Conservation (phyloP, 2,329 filamentous ascomycete genomes). For the Emmonsiellopsis sp. region DNA sequence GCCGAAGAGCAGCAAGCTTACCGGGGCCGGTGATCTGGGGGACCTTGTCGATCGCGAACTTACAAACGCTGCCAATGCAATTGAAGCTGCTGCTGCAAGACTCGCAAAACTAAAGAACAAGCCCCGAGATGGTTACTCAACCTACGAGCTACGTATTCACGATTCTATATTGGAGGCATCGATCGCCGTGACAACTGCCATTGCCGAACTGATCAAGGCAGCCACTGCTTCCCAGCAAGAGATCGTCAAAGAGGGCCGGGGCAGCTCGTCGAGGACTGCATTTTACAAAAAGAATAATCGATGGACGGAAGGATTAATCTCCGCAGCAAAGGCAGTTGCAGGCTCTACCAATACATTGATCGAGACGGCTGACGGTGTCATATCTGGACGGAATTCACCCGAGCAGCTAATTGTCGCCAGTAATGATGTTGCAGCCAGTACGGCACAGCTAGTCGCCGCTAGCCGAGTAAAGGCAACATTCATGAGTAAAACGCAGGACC, state of each 20-base stretch:
- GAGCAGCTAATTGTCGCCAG: slow-evolving; percentile 97
- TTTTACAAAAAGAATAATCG: slow-evolving; percentile 99
- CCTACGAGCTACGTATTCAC: slow-evolving; percentile 92
- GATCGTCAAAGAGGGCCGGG: slow-evolving; percentile 87
- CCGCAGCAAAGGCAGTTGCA: slow-evolving; percentile 91
- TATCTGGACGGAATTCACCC: slow-evolving; percentile 82
- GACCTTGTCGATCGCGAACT: slow-evolving; percentile 89
- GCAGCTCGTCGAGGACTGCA: slow-evolving; percentile 75
- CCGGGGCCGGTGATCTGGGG: slow-evolving; percentile 72
- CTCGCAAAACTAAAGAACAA: slow-evolving; percentile 91
- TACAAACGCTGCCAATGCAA: slow-evolving; percentile 87
- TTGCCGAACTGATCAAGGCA: slow-evolving; percentile 88
- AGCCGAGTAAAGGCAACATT: slow-evolving; percentile 95
- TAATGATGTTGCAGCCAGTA: slow-evolving; percentile 93
- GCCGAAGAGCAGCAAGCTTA: slow-evolving; percentile 74
- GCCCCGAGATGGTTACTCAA: slow-evolving; percentile 88
- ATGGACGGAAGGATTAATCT: slow-evolving; percentile 97
- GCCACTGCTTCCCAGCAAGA: slow-evolving; percentile 89
- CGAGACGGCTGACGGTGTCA: slow-evolving; percentile 93
- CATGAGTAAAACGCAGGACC: slow-evolving; percentile 95
- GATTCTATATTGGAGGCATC: slow-evolving; percentile 91
- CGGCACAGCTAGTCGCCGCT: slow-evolving; percentile 90
- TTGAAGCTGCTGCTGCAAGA: slow-evolving; percentile 81
- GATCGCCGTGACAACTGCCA: slow-evolving; percentile 85
- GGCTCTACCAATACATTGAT: slow-evolving; percentile 91